Evolutionary conservation across 176 grass and related monocot species (phyloP), one percentile per base, ranked within the genome.

Genomic region (Carex parvula): DNA sequence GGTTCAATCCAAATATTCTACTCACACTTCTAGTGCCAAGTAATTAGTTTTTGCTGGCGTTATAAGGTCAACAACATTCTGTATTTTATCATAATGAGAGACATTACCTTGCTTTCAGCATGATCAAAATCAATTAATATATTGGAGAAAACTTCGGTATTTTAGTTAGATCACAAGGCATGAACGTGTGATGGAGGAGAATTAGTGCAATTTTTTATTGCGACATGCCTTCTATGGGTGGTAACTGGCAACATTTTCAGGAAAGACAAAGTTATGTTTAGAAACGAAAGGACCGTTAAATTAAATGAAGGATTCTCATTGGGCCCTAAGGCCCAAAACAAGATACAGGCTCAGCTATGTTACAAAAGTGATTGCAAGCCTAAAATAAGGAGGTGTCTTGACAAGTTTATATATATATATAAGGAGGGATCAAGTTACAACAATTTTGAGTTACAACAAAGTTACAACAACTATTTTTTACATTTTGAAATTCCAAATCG

Each of bases 41-140:
- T 41, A 69, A 83, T 89, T 89, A 83, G 39, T 82, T 86, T 85
- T 89, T 60, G 53, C n/a, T 15, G 66, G 64, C 54, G n/a, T 35
- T 59, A 41, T 64, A 79, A 86, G 73, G 37, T 86, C 24, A 86
- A 62, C 54, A 63, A 53, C 56, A 75, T 67, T 68, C 33, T 65
- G 16, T 83, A 48, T 79, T 79, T 84, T 84, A 64, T 79, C 60
- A 87, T 70, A 70, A 74, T 59, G 48, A 37, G 16, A 29, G 14
- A 72, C 52, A 46, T 46, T 30, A n/a, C 55, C 88, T 86, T 86
- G 79, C 88, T 86, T 89, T 89, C 84, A 71, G 88, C 88, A 89
- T 89, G 88, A 89, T 84, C 63, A 30, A 79, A 86, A 78, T 89
- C 68, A 78, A 77, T 82, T 30, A 82, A 82, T 82, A 89, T 72